Conservation (phyloP, 2,329 filamentous ascomycete species). For the Chaetomiaceae sp. region DNA sequence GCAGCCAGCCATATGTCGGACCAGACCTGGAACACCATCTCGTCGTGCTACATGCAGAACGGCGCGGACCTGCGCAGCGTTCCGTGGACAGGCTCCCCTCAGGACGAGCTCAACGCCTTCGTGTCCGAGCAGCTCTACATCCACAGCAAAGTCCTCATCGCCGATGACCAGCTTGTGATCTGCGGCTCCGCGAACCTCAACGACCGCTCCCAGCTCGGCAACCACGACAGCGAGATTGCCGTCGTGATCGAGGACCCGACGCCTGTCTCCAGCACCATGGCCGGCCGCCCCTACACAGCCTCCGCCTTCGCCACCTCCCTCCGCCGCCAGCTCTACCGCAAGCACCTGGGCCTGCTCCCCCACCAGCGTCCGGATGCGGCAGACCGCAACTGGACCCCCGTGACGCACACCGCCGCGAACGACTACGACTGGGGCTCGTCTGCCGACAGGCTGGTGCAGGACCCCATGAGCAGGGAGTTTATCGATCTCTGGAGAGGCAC, state of each 20-base stretch:
- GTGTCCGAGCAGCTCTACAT: slow-evolving; percentile 61
- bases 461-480: slow-evolving; percentile 68
- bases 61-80: slow-evolving; percentile 62
- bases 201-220: slow-evolving; percentile 69
- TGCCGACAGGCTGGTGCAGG: slow-evolving; percentile 64
- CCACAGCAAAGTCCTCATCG: slow-evolving; percentile 69
- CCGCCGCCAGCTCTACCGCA: slow-evolving; percentile 81
- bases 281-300: slow-evolving; percentile 66
- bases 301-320: slow-evolving; percentile 74
- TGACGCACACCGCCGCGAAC: slow-evolving; percentile 62
- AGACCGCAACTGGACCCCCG: slow-evolving; percentile 72
- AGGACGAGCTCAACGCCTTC: slow-evolving; percentile 56
- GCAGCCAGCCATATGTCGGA: slow-evolving; percentile 54
- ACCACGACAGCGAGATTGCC: slow-evolving; percentile 86
- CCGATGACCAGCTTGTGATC: slow-evolving; percentile 76
- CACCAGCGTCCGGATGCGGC: slow-evolving; percentile 65
- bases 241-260: slow-evolving; percentile 78
- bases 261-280: slow-evolving; percentile 67
- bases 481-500: slow-evolving; percentile 67
- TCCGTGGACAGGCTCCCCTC: slow-evolving; percentile 52
- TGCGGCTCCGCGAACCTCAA: slow-evolving; percentile 65
- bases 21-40: slow-evolving; percentile 68
- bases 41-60: slow-evolving; percentile 76
- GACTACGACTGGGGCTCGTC: slow-evolving; percentile 67
- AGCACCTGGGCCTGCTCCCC: slow-evolving; percentile 81